phyloP scores from a whole-genome alignment of 331 rosid genomes.

The Rhamnella rubrinervis region DNA sequence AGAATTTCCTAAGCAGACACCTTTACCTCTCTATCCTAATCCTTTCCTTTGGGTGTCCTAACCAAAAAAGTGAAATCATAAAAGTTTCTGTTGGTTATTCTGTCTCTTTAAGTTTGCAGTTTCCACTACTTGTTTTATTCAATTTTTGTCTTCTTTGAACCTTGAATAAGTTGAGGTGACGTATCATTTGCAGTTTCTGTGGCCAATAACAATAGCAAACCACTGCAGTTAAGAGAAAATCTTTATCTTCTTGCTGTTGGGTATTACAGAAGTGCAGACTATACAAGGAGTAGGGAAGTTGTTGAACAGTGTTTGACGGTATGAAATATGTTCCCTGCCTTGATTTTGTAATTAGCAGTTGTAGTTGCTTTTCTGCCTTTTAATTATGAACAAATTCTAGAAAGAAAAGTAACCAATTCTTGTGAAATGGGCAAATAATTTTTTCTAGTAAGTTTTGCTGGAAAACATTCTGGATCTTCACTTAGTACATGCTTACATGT shows the following conservation, averaged over 20 bases:
- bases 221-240: slow-evolving; percentile 69
- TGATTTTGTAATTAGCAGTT: too few species aligned
- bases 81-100: background rate
- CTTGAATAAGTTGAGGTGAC: slow-evolving; percentile 15
- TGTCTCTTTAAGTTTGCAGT: background rate
- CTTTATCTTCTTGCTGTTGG: slow-evolving; percentile 91
- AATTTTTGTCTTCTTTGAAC: background rate
- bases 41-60: background rate
- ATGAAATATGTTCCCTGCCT: slow-evolving; percentile 21
- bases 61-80: background rate
- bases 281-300: slow-evolving; percentile 65
- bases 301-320: slow-evolving; percentile 73
- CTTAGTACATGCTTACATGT: background rate
- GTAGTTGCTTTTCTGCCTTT: too few species aligned
- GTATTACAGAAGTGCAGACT: slow-evolving; percentile 67
- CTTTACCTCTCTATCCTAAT: slow-evolving; percentile 3
- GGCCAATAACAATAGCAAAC: slow-evolving; percentile 31
- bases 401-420: too few species aligned
- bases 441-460: too few species aligned
- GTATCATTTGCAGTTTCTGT: slow-evolving; percentile 52
- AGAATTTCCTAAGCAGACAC: background rate
- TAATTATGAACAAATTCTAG: too few species aligned
- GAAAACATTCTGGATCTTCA: too few species aligned
- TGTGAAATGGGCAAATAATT: too few species aligned
- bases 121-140: background rate